phyloP scores from a whole-genome alignment of 371 early-diverging fungal species.

The Choanephora cucurbitarum region DNA sequence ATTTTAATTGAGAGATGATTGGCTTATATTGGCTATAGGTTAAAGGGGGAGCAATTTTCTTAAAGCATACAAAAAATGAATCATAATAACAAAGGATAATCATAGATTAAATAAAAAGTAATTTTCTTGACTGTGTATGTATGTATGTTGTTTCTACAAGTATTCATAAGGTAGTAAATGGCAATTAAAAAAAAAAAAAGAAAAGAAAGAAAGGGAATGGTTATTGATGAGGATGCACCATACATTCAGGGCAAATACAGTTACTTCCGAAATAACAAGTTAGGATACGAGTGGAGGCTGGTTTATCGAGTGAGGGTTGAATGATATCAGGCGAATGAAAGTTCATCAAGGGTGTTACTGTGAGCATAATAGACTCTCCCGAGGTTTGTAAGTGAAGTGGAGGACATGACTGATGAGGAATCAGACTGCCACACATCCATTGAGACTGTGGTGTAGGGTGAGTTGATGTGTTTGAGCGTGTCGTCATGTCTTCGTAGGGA shows the following conservation, averaged over 20 bases:
- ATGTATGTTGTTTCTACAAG: no score
- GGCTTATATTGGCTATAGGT: no score
- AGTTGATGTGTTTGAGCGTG: conserved; percentile 7
- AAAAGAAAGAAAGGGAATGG: no score
- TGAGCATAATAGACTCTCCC: conserved; percentile 41
- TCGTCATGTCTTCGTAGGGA: conserved; percentile 8
- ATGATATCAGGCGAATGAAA: neutral
- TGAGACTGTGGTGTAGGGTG: neutral
- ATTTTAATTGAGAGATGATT: no score
- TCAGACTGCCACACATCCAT: conserved; percentile 11
- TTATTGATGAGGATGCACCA: conserved; percentile 25
- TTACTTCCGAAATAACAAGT: conserved; percentile 29
- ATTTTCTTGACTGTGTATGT: no score
- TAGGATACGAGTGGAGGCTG: conserved; percentile 21
- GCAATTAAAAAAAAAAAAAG: no score
- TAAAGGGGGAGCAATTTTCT: no score
- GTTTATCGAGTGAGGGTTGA: neutral
- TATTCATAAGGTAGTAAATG: no score
- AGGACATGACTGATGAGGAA: conserved; percentile 13
- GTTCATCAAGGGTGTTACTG: conserved; percentile 38
- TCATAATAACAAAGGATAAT: no score
- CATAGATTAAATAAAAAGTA: no score
- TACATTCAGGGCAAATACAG: conserved; percentile 32
- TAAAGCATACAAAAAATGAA: no score
- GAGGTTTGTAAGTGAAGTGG: conserved; percentile 2